Evolutionary conservation across 345 rosid species (phyloP), one percentile per base, ranked within the genome.

Genomic region (Clarkia xantiana): DNA sequence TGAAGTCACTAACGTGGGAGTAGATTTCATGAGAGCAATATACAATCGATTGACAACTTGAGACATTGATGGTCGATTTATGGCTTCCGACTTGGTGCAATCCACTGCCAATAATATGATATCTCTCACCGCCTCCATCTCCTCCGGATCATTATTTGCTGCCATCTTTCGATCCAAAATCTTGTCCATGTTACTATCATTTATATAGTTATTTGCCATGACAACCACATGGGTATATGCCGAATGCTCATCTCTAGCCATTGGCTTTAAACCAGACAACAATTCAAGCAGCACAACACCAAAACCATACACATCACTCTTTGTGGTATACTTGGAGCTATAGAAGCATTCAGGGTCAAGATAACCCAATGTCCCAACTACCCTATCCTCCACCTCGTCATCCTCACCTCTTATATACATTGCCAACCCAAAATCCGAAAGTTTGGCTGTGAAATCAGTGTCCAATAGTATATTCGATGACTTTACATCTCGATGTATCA

Each of bases 281-380:
- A 59, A 18, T 10, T 59, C 51, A 1, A 51, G 49, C 5, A 51
- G 45, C 48, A 59, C 51, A 1, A 59, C 12, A 19, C 62, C 56
- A 15, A 51, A 44, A 20, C 62, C 16, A 44, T 59, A 59, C 51
- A 59, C 56, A 39, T 59, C 56, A 12, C 51, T 11, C 34, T 44
- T 42, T 7, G 44, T 12, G 0, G 62, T 50, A 0, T 0, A 18
- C n/a, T 19, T 36, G 13, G 3, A 10, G 10, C 3, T 11, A 1
- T 2, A 11, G 0, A 11, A 1, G 36, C 42, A 42, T 11, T 43
- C 43, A 8, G 62, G 62, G 18, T 2, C 62, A 3, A 51, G 0
- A 36, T 58, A 58, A 17, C 45, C 45, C 0, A 0, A 0, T 0
- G 56, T 44, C 14, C 62, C 56, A 5, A 0, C 3, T 14, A 23